Evolutionary conservation across 2,329 filamentous ascomycete genomes (phyloP), one percentile per base, ranked within the genome.

Genomic region (Trichocomaceae sp.): DNA sequence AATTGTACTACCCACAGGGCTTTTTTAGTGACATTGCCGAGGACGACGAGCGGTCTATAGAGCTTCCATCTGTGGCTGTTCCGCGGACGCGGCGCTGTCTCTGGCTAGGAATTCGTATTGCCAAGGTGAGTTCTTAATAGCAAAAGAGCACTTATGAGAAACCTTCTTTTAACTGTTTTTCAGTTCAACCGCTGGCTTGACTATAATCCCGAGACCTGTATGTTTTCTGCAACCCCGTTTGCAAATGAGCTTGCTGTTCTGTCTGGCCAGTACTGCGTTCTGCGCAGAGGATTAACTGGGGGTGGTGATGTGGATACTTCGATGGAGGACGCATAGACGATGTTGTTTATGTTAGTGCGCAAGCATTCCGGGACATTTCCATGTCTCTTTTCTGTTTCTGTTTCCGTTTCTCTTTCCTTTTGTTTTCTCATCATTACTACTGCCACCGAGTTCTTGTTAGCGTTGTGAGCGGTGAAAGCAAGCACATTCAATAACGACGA

Each of bases 21-120:
- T 83, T 80, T 69, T 84, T 84, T 59, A 58, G 67, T 2, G 68
- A 70, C 1, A 71, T 75, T 48, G 69, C 74, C 37, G 79, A 83
- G 56, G 79, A 83, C 47, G 78, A 83, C 46, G 79, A 80, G 55
- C 71, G 81, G 3, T 69, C 72, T 35, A 69, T 80, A 15, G 79
- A 83, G 60, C 65, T 75, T 4, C 71, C 75, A 1, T 78, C 75
- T 20, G 76, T 78, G 35, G 71, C 72, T 13, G 70, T 73, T 22
- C 66, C 72, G n/a, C 72, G 81, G 26, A 73, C 69, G 23, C 77
- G 81, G 57, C 70, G 80, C 39, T 78, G 80, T 52, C 64, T 82
- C 12, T 80, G 76, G 69, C 66, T 80, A 44, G 75, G 72, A n/a
- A 62, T 68, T 31, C 64, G 69, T 22, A 65, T 77, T 58, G 72